Evolutionary conservation across 139 green algal species (phyloP), one percentile per base, ranked within the genome.

Genomic region (Chlamydomonas sp.): DNA sequence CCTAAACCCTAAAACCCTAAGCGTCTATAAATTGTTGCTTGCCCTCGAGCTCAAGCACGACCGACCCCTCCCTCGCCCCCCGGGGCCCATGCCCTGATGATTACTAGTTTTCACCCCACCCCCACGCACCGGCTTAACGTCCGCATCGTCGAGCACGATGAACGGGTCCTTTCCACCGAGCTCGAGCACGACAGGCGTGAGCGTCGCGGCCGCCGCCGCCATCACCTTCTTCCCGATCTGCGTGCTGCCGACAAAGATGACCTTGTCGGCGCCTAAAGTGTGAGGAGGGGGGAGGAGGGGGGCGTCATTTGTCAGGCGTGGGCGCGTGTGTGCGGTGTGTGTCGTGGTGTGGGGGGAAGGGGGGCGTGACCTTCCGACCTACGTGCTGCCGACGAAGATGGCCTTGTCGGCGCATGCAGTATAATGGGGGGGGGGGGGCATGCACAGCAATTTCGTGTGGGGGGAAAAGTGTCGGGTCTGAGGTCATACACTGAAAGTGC

Each of bases 91-190:
- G n/a, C n/a, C n/a, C n/a, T n/a, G n/a, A n/a, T n/a, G n/a, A n/a
- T n/a, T n/a, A n/a, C n/a, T n/a, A n/a, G n/a, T n/a, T n/a, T n/a
- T n/a, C n/a, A n/a, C n/a, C n/a, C n/a, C n/a, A n/a, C n/a, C n/a
- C n/a, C 5, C 62, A 36, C 58, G 22, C 63, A 89, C 85, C 85
- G 92, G 76, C 24, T 76, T 72, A 0, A 98, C 60, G 79, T 97
- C 73, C 0, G 88, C 90, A 73, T 97, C 92, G 5, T 96, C 87
- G 58, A 83, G 91, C 4, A 99, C 84, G 34, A 99, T 90, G 67
- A 99, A 90, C 16, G 94, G 73, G 78, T 98, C 93, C 76, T 99
- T 99, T 36, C 94, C 94, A 8, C 94, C 94, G 58, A 99, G 86
- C 85, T 99, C 94, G 69, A 99, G 84, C 38, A 93, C 86, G 29